A percentile compares a stretch with the other conserved stretches of the same genome.
Evolutionary conservation across 2,329 filamentous ascomycete genomes (phyloP).

Genomic region (Venturia effusa): DNA sequence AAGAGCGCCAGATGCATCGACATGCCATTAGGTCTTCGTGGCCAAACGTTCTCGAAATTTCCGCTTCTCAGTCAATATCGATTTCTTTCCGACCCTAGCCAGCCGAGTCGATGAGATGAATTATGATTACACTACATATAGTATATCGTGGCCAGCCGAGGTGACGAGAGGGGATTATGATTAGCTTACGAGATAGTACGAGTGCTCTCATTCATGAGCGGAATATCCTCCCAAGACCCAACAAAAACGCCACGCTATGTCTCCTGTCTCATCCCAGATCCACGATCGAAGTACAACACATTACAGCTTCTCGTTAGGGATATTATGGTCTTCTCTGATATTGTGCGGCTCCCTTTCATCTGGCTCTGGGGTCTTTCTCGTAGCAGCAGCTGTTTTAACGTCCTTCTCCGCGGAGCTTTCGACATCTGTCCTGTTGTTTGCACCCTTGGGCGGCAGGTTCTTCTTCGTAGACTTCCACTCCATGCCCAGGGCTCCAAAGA

Average conservation of each 20-base stretch:
- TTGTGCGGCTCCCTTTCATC: not conserved
- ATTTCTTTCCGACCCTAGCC: no score
- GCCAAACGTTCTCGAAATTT: no score
- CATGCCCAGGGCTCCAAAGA: constrained; percentile 11
- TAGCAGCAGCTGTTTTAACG: not conserved
- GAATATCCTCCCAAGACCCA: not conserved
- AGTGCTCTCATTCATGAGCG: not conserved
- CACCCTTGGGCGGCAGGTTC: not conserved
- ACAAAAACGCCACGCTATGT: not conserved
- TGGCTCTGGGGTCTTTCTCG: not conserved
- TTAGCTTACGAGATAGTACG: not conserved
- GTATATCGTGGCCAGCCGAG: not conserved
- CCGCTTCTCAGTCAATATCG: no score
- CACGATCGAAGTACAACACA: not conserved
- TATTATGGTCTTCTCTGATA: not conserved
- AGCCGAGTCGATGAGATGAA: no score
- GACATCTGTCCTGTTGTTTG: not conserved
- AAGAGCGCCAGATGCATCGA: no score
- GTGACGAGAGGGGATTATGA: not conserved
- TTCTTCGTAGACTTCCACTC: constrained; percentile 13
- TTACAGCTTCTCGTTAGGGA: not conserved
- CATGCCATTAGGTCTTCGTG: no score
- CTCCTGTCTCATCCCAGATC: not conserved
- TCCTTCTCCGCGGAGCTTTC: not conserved
- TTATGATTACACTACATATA: no score